Evolutionary conservation across 768 basidiomycete genomes (phyloP), one percentile per base, ranked within the genome.

Genomic region (Lactarius hengduanensis): DNA sequence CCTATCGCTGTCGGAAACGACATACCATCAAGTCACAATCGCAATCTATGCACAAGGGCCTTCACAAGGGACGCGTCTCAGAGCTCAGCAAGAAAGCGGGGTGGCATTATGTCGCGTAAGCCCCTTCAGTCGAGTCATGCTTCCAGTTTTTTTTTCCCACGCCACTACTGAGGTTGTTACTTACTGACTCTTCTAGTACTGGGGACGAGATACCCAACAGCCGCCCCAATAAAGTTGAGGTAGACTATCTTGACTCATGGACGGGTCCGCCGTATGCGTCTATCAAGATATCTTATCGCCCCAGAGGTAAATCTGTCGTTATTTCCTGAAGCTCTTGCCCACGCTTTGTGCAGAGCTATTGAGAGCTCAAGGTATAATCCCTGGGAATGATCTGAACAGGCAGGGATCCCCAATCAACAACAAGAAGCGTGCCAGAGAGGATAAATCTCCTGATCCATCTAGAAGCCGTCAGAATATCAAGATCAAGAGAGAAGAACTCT

Each of bases 61-160:
- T 67, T 18, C 62, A 67, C 53, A 0, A 8, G 7, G 62, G 66
- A 13, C 61, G 61, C 15, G 54, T 67, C 34, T 67, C 66, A n/a
- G 62, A 67, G 34, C 61, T 43, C 40, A 67, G 66, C 50, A 67
- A 67, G 58, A 63, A 67, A 53, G 66, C 62, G 6, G 66, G 66
- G n/a, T 67, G 66, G 66, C 66, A 67, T 32, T 62, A 67, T 30
- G 53, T 63, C 18, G 22, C 50, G 66, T 67, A 63, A 0, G 13
- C 36, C 40, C 16, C 36, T 15, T 5, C 18, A 28, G 59, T 13
- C n/a, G n/a, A 15, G 4, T 8, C 16, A 6, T 50, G 2, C 38
- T 40, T 40, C 38, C 38, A 13, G 10, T 9, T 34, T 30, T 30
- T 9, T 22, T 36, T 15, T 30, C 30, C 30, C 30, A 16, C 20